phyloP scores from a whole-genome alignment of 371 early-diverging fungal genomes.

The Saksenaea vasiformis region DNA sequence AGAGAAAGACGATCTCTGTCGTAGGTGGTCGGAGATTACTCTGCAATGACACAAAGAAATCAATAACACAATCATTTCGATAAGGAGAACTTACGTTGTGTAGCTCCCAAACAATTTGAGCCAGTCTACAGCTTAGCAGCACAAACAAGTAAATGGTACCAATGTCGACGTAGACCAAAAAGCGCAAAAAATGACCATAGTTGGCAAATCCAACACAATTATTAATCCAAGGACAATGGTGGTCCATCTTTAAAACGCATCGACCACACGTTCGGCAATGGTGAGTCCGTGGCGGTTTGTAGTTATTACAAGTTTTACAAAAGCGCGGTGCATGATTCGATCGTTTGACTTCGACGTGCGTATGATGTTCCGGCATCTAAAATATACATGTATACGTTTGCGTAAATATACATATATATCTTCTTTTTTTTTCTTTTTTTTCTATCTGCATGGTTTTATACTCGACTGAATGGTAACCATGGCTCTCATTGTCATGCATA shows the following conservation, averaged over 20 bases:
- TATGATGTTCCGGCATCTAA: conserved; percentile 55
- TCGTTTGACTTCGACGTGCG: conserved; percentile 70
- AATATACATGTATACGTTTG: neutral
- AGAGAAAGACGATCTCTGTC: conserved; percentile 63
- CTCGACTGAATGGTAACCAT: neutral
- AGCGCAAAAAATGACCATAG: conserved; percentile 88
- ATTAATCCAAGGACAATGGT: conserved; percentile 98
- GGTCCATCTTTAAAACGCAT: conserved; percentile 91
- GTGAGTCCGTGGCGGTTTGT: conserved; percentile 84
- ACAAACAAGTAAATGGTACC: conserved; percentile 52
- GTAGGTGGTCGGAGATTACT: conserved; percentile 50
- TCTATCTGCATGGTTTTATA: neutral
- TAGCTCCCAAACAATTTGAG: conserved; percentile 33
- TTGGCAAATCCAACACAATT: conserved; percentile 94
- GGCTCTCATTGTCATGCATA: neutral
- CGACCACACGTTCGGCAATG: conserved; percentile 80
- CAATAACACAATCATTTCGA: neutral
- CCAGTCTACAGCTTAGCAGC: conserved; percentile 39
- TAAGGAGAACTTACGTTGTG: conserved; percentile 21
- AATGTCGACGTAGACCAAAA: conserved; percentile 72
- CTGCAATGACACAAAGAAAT: conserved; percentile 13
- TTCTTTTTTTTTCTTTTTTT: neutral
- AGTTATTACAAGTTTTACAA: conserved; percentile 74
- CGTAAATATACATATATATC: neutral
- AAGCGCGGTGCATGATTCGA: conserved; percentile 71